These are phyloP conservation scores for Aleurites moluccanus DNA, from an alignment of 441 rosid genomes.

Conservation along the genomic window DNA sequence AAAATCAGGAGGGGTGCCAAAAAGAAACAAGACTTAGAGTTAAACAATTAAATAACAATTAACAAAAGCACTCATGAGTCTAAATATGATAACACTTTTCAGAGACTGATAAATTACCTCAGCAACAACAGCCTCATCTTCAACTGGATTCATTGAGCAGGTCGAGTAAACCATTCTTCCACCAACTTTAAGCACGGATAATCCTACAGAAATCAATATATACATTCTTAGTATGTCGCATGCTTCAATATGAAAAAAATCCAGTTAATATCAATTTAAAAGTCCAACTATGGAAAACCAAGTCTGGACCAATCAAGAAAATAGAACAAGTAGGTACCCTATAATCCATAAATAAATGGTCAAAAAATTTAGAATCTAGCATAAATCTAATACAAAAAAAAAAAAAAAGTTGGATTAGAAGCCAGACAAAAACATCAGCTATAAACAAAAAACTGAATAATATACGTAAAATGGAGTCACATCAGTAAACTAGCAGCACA, in stretches of 20 bases:
- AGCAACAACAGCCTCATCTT: conserved; percentile 96
- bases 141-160: conserved; percentile 97
- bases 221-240: not conserved
- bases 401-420: conserved; percentile 10
- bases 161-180: conserved; percentile 99
- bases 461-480: not conserved
- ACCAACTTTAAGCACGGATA: conserved; percentile 81
- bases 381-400: not conserved
- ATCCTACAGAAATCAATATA: conserved; percentile 47
- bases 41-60: not conserved
- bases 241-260: not conserved
- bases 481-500: not conserved
- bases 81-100: not conserved
- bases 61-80: not conserved
- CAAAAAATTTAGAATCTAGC: not conserved
- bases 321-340: not conserved
- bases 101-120: conserved; percentile 51
- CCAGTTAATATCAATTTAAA: not conserved
- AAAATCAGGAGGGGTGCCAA: conserved; percentile 16
- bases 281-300: not conserved
- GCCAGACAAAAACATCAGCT: not conserved
- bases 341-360: not conserved
- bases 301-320: not conserved
- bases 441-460: not conserved
- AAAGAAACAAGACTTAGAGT: conserved; percentile 3